phyloP scores from a whole-genome alignment of 140 eudicot genomes.

The Ambrosia hybrid region DNA sequence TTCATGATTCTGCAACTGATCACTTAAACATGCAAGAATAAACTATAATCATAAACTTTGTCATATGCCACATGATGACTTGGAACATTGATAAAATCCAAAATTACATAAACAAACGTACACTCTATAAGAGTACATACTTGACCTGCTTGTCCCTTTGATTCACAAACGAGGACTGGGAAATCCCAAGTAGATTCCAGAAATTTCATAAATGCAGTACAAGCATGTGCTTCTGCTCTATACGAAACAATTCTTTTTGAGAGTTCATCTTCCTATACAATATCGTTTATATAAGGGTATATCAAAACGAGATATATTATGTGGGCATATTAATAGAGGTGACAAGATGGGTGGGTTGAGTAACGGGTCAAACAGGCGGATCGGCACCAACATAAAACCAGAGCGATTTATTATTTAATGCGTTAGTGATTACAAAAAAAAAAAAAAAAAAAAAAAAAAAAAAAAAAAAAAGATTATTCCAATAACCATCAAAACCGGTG shows the following conservation, averaged over 20 bases:
- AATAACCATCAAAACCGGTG: not conserved
- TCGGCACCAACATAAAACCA: not conserved
- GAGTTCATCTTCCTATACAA: slow-evolving; percentile 72
- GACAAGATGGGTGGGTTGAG: slow-evolving; percentile 13
- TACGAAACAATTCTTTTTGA: slow-evolving; percentile 51
- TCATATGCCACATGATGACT: slow-evolving; percentile 2
- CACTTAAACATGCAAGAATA: slow-evolving; percentile 42
- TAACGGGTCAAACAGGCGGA: not conserved
- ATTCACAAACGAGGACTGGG: slow-evolving; percentile 45
- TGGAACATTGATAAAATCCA: not conserved
- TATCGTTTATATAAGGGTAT: slow-evolving; percentile 13
- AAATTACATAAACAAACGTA: not conserved
- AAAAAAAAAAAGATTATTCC: not conserved
- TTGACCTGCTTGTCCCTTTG: slow-evolving; percentile 62
- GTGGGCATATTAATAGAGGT: not conserved
- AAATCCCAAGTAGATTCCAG: slow-evolving; percentile 64
- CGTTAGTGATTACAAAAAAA: not conserved
- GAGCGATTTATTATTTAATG: not conserved
- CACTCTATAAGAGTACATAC: slow-evolving; percentile 39
- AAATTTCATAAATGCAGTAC: slow-evolving; percentile 59
- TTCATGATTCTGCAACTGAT: slow-evolving; percentile 66
- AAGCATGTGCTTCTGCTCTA: slow-evolving; percentile 68
- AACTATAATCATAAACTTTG: not conserved
- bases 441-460: not conserved
- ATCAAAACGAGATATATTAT: slow-evolving; percentile 16